These are phyloP conservation scores for Amylostereum areolatum DNA, from an alignment of 1,284 basidiomycete species.

Conservation along the genomic window DNA sequence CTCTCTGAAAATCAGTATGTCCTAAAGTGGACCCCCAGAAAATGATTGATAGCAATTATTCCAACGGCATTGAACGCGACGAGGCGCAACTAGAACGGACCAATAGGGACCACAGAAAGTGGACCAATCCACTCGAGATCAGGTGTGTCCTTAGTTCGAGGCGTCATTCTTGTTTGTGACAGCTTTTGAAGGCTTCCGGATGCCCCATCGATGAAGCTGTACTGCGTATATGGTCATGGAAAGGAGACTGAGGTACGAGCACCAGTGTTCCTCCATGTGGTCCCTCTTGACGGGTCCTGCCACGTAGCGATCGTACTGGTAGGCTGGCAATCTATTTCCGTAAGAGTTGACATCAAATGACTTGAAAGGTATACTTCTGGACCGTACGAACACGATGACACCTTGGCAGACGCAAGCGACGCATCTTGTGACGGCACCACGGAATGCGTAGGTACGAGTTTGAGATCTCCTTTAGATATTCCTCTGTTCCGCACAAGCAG, in stretches of 20 bases:
- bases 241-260: conserved; percentile 86
- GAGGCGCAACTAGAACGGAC: conserved; percentile 60
- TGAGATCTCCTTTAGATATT: conserved; percentile 47
- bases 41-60: conserved; percentile 91
- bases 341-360: background rate
- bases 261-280: conserved; percentile 1
- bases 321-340: conserved; percentile 7
- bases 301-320: conserved; percentile 75
- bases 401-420: conserved; percentile 38
- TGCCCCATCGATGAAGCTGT: conserved; percentile 91
- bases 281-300: background rate
- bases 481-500: conserved; percentile 60
- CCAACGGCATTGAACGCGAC: conserved; percentile 87
- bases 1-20: background rate
- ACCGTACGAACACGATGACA: conserved; percentile 63
- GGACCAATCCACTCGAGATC: conserved; percentile 94
- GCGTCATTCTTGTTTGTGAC: background rate
- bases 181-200: conserved; percentile 64
- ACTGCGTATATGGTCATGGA: conserved; percentile 93
- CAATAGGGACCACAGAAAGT: conserved; percentile 71
- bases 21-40: conserved; percentile 38
- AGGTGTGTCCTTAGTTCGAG: conserved; percentile 33
- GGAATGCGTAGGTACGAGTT: conserved; percentile 30
- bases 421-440: conserved; percentile 33
- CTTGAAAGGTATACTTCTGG: conserved; percentile 63